Evolutionary conservation across 2,329 filamentous ascomycete species (phyloP), one percentile per base, ranked within the genome.

Genomic region (Cordyceps cicadae): DNA sequence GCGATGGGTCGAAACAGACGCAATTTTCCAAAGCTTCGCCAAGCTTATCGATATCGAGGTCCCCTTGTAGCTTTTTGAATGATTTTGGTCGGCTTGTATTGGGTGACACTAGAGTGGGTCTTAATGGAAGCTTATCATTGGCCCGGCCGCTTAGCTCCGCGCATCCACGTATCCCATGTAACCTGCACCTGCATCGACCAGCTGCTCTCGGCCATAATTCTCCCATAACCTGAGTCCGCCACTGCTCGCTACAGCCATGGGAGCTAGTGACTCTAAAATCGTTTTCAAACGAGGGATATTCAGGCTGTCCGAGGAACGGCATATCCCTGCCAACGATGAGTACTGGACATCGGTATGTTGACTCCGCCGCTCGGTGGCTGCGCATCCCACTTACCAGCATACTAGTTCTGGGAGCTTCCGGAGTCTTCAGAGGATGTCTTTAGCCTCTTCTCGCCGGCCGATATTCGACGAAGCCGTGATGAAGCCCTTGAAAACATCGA

Each of bases 211-310:
- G 48, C 43, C 41, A 29, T 29, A 29, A 54, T 32, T 29, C 50
- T 41, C 6, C 21, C 19, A 41, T 26, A 54, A 34, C 43, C 34
- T 60, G 63, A 64, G 62, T 64, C 63, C 53, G 60, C 8, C 37
- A 49, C 52, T 62, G 50, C 51, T 65, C 66, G 63, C 66, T 64
- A 62, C 67, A 70, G 66, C 65, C 49, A 99, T 99, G 94, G 94
- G 94, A 76, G 93, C 93, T 72, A 97, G 93, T 77, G 93, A 97
- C 79, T 97, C 93, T 70, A 97, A 97, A 83, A 87, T 97, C 72
- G 91, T 93, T 72, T 97, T 99, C 83, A 97, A 97, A 78, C 90
- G 96, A 77, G 93, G 92, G 76, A 96, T 97, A 78, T 97, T 97
- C 79, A 87, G 89, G 71, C 85, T 99, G 62, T 94, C 92, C n/a